Evolutionary conservation across 768 basidiomycete species (phyloP), one percentile per base, ranked within the genome.

Genomic region (Amanita phalloides): DNA sequence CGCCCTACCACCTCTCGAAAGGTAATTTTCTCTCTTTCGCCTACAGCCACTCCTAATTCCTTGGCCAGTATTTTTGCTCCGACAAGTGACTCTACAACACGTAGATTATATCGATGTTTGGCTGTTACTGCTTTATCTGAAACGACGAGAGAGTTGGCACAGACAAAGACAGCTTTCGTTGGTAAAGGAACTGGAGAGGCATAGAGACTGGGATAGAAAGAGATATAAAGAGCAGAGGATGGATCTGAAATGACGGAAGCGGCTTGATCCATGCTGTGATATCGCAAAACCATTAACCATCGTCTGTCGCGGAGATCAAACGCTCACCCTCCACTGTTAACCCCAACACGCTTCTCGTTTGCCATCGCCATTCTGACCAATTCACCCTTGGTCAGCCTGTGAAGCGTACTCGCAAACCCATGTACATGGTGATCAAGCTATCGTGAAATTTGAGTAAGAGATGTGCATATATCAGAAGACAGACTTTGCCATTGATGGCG

Each of bases 11-110:
- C 81, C 56, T 85, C 79, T 51, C 85, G 71, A 17, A 84, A 65
- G 3, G 86, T 85, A 35, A 86, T 69, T 53, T 73, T 79, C 63
- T 82, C 77, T 35, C 63, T 67, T 53, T 65, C 67, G 14, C 56
- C 68, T 10, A 68, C 64, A 20, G 58, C 42, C 13, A 87, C 54
- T 1, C 72, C 75, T 21, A 93, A 74, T 35, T 69, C 66, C 28
- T 75, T 73, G 0, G 82, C 82, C 10, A 96, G 74, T 4, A 91
- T 70, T 23, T 86, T 76, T 0, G 92, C 89, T 1, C 81, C 85
- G 33, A 82, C 83, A 17, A 91, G 81, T 0, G 85, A 88, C 65
- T 96, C 92, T n/a, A 94, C 86, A 32, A 93, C 91, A 32, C 90
- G 88, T 13, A 94, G 73, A 61, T 96, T 95, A 71, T 95, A 94